Base-by-base conservation (phyloP, 768 basidiomycete species). In the Lactarius indigo region DNA sequence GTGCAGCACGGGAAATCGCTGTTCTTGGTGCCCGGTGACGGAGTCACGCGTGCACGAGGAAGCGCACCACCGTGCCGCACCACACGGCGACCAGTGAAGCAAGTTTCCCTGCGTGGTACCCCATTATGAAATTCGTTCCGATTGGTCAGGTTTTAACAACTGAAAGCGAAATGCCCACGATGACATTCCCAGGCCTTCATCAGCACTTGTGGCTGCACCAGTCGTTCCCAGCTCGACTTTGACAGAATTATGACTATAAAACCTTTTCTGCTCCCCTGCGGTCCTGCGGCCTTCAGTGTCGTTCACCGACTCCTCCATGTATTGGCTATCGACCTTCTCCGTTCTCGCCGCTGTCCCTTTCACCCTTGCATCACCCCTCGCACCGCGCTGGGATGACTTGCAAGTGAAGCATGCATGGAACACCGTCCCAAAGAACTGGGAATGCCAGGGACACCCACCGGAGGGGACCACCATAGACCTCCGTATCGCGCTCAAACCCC, bases 401-500 rank as follows among this genome's bases (percentile, higher is more conserved):
- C 41, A 37, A 30, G 54, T 63, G 55, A 70, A 69, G 47, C 70
- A 69, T 18, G 20, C 70, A 2, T 70, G 64, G 70, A 39, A 31
- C 12, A 8, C 31, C 26, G 28, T 60, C 5, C 70, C 70, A 10
- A 23, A 42, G 5, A 57, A 50, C 12, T 70, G 70, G 68, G 31
- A 37, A 23, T 59, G 26, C n/a, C 47, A 23, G 1, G 68, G 68
- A 6, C 37, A 42, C 30, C 62, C 70, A 5, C 64, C 61, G 9
- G 37, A 28, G 7, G 59, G 54, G 13, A 42, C 64, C 8, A 70
- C 64, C 1, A 69, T 70, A 30, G 68, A 70, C 55, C 55, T 69
- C 8, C 69, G 50, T 54, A 31, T 70, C 17, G 68, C 67, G 7
- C 68, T 69, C 60, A 65, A 63, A 57, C 55, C 69, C 13, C 58